Conservation (phyloP, 129 eudicot genomes). For the Ambrosia trifida region DNA sequence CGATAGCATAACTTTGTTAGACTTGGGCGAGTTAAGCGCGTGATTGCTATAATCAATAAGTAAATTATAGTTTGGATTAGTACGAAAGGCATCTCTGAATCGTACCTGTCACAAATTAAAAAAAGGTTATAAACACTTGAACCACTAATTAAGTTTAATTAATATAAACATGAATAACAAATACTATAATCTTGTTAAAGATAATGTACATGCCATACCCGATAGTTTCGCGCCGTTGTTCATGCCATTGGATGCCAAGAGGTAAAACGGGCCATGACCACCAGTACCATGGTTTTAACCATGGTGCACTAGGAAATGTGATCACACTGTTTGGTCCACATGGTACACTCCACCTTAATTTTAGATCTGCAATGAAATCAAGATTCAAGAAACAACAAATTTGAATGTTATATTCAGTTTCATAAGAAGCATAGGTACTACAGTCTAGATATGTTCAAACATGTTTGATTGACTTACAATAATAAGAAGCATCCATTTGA, state of each 20-base stretch:
- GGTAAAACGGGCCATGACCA: constrained; percentile 98
- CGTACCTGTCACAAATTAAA: constrained; percentile 46
- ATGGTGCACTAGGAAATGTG: constrained; percentile 90
- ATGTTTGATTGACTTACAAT: constrained; percentile 53
- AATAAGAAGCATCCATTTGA: constrained; percentile 97
- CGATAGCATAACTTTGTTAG: constrained; percentile 65
- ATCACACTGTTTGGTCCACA: constrained; percentile 96
- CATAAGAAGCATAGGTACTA: not conserved
- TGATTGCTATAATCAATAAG: constrained; percentile 58
- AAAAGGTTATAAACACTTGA: too few relatives aligned
- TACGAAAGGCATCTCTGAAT: constrained; percentile 61
- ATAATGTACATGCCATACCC: constrained; percentile 45
- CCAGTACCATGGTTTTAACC: constrained; percentile 99
- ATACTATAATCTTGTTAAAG: not conserved
- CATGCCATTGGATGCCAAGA: constrained; percentile 87
- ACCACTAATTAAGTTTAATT: not conserved
- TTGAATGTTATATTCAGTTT: not conserved
- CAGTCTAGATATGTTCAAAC: not conserved
- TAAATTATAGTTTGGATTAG: constrained; percentile 61
- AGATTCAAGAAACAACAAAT: not conserved
- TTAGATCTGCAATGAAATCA: constrained; percentile 52
- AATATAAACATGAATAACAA: not conserved
- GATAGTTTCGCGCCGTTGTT: constrained; percentile 68
- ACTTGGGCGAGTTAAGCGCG: constrained; percentile 61
- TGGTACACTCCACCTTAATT: constrained; percentile 89